Evolutionary conservation across 148 eudicot species (phyloP), one percentile per base, ranked within the genome.

Genomic region (Drosera capensis): DNA sequence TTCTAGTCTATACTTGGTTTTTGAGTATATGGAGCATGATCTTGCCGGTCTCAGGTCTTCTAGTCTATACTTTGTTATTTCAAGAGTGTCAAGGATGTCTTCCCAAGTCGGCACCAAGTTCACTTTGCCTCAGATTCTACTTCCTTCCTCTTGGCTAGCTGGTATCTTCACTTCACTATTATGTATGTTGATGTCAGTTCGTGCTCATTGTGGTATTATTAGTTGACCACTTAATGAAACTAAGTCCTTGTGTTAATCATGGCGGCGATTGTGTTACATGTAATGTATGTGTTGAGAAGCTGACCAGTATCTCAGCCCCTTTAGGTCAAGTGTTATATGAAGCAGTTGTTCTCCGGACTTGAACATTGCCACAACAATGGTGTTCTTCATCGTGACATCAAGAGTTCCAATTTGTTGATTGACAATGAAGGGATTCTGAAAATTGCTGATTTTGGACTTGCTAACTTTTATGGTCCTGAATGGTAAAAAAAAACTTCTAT

Each of bases 11-110:
- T 85, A 92, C 66, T 77, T 92, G 64, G 82, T 85, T 28, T 85
- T 92, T 48, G 95, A 92, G 49, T 92, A 92, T 62, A 92, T 84
- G 99, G 95, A 92, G 37, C 99, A 92, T 64, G 99, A 92, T 68
- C 95, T 92, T 47, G 65, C 99, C 15, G 99, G 99, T 46, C 86
- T 92, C 42, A n/a, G n/a, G n/a, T n/a, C n/a, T n/a, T n/a, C n/a
- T n/a, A n/a, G n/a, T n/a, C n/a, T n/a, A n/a, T n/a, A n/a, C n/a
- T n/a, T n/a, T n/a, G n/a, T n/a, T n/a, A n/a, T n/a, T n/a, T n/a
- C n/a, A n/a, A n/a, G n/a, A n/a, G n/a, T n/a, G n/a, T n/a, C n/a
- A n/a, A n/a, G n/a, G n/a, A 71, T 82, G 18, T 88, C 99, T 28
- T 72, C 70, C 16, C 80, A 70, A 52, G 61, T 43, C 20, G 76